Evolutionary conservation across 2,329 filamentous ascomycete species (phyloP).

Genomic region (Fusarium transvaalense): DNA sequence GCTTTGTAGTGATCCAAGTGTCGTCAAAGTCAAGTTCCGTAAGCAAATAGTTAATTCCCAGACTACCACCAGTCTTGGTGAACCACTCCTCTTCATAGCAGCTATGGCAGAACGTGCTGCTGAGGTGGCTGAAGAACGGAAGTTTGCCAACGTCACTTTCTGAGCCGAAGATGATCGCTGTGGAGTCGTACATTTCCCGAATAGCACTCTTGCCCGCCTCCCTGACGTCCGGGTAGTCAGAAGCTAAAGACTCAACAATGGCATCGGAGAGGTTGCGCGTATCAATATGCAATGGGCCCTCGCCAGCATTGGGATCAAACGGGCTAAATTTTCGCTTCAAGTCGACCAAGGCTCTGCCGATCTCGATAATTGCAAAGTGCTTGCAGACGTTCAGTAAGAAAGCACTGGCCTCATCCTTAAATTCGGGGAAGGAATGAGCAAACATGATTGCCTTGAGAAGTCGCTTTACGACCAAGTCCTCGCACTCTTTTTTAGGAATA

Average conservation of each 20-base stretch:
- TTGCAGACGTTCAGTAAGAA: conserved; percentile 86
- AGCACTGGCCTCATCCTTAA: conserved; percentile 79
- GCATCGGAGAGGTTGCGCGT: conserved; percentile 89
- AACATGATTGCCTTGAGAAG: conserved; percentile 91
- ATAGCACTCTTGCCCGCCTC: conserved; percentile 86
- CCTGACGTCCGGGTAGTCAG: conserved; percentile 82
- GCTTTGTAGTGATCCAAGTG: conserved; percentile 82
- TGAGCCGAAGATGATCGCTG: conserved; percentile 82
- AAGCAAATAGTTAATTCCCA: conserved; percentile 89
- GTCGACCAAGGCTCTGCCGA: conserved; percentile 86
- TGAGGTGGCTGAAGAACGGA: conserved; percentile 86
- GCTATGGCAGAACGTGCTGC: conserved; percentile 88
- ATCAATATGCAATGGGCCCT: conserved; percentile 88
- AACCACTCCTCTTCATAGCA: conserved; percentile 99
- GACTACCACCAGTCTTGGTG: conserved; percentile 90
- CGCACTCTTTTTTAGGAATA: conserved; percentile 85
- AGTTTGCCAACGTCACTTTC: conserved; percentile 78
- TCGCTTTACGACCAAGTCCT: conserved; percentile 86
- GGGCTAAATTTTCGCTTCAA: conserved; percentile 80
- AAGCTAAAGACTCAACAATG: conserved; percentile 89
- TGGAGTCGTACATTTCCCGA: conserved; percentile 80
- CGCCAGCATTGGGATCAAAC: conserved; percentile 87
- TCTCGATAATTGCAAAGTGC: conserved; percentile 91
- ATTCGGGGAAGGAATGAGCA: conserved; percentile 83
- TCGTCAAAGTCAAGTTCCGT: conserved; percentile 88